These are phyloP conservation scores for Lachancea fermentati DNA, from an alignment of 805 yeast genomes.

Conservation along the genomic window DNA sequence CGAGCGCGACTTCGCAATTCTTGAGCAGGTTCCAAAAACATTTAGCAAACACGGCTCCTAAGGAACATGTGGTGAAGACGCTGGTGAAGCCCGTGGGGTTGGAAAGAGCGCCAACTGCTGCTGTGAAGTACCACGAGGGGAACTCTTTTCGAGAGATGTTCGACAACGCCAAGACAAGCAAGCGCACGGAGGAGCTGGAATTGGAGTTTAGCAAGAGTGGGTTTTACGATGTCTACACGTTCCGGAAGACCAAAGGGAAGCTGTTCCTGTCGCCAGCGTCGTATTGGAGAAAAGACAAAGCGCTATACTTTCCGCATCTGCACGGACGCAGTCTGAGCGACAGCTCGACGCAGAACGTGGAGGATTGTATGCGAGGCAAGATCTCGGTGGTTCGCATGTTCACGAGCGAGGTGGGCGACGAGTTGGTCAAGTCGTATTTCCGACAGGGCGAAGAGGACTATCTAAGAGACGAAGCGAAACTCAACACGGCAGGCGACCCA, in stretches of 20 bases:
- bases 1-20: conserved; percentile 14
- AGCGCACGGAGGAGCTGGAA: conserved; percentile 49
- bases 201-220: conserved; percentile 62
- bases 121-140: conserved; percentile 35
- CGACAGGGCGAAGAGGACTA: conserved; percentile 24
- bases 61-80: conserved; percentile 30
- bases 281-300: conserved; percentile 63
- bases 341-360: conserved; percentile 23
- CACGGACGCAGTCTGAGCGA: conserved; percentile 47
- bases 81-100: conserved; percentile 46
- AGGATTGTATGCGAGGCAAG: conserved; percentile 26
- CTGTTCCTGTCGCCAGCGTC: conserved; percentile 79
- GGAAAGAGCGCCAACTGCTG: conserved; percentile 31
- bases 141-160: conserved; percentile 43
- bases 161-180: conserved; percentile 43
- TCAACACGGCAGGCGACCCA: conserved; percentile 2
- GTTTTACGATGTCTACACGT: conserved; percentile 58
- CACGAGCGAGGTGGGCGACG: conserved; percentile 52
- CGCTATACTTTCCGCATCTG: conserved; percentile 81
- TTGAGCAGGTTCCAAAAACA: conserved; percentile 33
- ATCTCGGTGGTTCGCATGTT: conserved; percentile 27
- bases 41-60: conserved; percentile 34
- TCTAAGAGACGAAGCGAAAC: conserved; percentile 8
- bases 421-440: conserved; percentile 58
- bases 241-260: conserved; percentile 75